Conservation (phyloP, 129 eudicot genomes). For the Artemisia annua region DNA sequence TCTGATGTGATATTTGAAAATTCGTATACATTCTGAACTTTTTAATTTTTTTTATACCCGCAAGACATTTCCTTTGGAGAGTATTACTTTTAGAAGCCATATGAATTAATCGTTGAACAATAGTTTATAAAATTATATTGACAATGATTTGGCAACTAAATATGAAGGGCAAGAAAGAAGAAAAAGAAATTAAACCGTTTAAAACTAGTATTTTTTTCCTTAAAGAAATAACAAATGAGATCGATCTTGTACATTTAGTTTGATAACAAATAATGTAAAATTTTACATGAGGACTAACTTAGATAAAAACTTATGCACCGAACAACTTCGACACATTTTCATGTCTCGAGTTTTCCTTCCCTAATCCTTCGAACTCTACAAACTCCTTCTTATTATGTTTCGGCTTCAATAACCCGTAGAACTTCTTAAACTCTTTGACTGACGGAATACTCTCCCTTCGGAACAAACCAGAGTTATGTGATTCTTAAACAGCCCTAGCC, state of each 20-base stretch:
- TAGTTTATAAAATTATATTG: too few species aligned
- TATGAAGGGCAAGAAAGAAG: too few species aligned
- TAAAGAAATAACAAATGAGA: slow-evolving; percentile 12
- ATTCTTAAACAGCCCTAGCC: slow-evolving; percentile 43
- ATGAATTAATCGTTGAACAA: too few species aligned
- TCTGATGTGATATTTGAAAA: too few species aligned
- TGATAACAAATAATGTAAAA: slow-evolving; percentile 23
- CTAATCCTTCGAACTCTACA: slow-evolving; percentile 36
- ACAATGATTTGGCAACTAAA: too few species aligned
- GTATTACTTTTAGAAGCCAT: too few species aligned
- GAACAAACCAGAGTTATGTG: slow-evolving; percentile 36
- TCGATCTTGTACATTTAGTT: slow-evolving; percentile 10
- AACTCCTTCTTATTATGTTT: slow-evolving; percentile 45
- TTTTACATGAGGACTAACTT: neutral
- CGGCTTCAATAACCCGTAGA: slow-evolving; percentile 49
- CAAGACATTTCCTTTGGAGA: too few species aligned
- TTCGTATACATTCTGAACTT: too few species aligned
- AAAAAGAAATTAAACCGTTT: too few species aligned
- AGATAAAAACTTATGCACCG: neutral
- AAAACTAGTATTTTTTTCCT: neutral
- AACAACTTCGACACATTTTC: slow-evolving; percentile 11
- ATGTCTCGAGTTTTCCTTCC: slow-evolving; percentile 41
- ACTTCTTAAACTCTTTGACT: slow-evolving; percentile 29
- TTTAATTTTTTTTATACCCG: too few species aligned
- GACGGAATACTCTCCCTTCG: slow-evolving; percentile 40